Conservation (phyloP, 176 grass and related monocot genomes). For the Typha latifolia region DNA sequence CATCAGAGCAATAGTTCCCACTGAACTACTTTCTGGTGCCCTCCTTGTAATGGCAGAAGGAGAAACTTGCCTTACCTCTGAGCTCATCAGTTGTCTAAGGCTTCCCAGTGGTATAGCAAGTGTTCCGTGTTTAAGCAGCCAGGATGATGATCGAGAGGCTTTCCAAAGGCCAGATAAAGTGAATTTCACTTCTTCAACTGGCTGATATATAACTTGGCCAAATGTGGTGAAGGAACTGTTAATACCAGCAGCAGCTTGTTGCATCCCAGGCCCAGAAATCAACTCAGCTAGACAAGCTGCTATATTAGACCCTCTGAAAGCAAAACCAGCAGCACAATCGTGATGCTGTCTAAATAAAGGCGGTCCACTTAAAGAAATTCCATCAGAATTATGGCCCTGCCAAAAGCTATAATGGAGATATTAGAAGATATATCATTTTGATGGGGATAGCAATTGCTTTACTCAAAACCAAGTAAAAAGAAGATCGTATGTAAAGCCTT, state of each 20-base stretch:
- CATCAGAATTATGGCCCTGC: conserved; percentile 15
- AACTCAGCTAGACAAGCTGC: conserved; percentile 21
- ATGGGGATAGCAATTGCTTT: neutral
- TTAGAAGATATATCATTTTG: neutral
- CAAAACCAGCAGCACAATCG: conserved; percentile 21
- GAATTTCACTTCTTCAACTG: conserved; percentile 20
- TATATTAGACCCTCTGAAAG: conserved; percentile 21
- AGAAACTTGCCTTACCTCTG: conserved; percentile 1
- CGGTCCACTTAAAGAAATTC: conserved; percentile 14
- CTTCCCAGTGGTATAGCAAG: conserved; percentile 23
- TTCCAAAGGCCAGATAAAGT: conserved; percentile 27
- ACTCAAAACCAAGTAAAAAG: no score
- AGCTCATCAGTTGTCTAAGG: conserved; percentile 13
- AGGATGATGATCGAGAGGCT: conserved; percentile 3
- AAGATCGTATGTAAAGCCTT: no score
- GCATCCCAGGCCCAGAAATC: conserved; percentile 20
- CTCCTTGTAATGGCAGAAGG: neutral
- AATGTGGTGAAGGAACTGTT: conserved; percentile 24
- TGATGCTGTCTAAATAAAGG: conserved; percentile 26
- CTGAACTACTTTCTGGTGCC: neutral
- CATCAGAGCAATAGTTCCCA: conserved; percentile 22
- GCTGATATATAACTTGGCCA: conserved; percentile 23
- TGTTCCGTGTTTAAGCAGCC: conserved; percentile 18
- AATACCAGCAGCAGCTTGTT: conserved; percentile 3
- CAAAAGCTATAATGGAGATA: neutral